phyloP scores from a whole-genome alignment of 2,329 filamentous ascomycete species.

The Tothia fuscella region DNA sequence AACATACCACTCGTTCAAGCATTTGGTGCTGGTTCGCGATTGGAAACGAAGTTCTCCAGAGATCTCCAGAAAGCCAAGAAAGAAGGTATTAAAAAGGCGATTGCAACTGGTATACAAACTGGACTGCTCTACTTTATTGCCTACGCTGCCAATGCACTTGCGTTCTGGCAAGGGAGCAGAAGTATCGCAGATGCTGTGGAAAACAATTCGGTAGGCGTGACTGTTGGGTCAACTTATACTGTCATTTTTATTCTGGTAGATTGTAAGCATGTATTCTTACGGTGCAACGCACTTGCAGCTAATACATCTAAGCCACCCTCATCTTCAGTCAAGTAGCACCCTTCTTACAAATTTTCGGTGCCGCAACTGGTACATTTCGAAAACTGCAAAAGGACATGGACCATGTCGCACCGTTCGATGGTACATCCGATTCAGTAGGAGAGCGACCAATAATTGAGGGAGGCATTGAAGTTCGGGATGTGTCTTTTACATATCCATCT shows the following conservation, averaged over 20 bases:
- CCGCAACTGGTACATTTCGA: conserved; percentile 41
- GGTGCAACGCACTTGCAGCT: background rate
- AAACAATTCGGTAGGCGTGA: conserved; percentile 19
- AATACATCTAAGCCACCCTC: conserved; percentile 28
- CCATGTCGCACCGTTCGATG: conserved; percentile 21
- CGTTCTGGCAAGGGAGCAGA: conserved; percentile 55
- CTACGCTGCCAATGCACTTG: conserved; percentile 53
- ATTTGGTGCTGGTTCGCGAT: conserved; percentile 45
- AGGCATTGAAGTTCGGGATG: conserved; percentile 31
- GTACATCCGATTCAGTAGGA: conserved; percentile 20
- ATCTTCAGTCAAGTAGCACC: conserved; percentile 35
- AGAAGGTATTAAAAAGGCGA: conserved; percentile 46
- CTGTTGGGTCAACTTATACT: conserved; percentile 39
- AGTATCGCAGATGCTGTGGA: conserved; percentile 36
- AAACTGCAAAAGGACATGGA: conserved; percentile 46
- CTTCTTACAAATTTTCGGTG: conserved; percentile 38
- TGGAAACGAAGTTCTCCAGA: conserved; percentile 47
- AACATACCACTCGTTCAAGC: conserved; percentile 52
- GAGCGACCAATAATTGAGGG: conserved; percentile 16
- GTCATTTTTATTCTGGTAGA: conserved; percentile 47
- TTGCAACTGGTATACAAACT: conserved; percentile 44
- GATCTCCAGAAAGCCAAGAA: conserved; percentile 39
- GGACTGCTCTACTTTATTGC: conserved; percentile 56
- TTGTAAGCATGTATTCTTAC: conserved; percentile 19
- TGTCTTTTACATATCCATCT: conserved; percentile 31